Conservation (phyloP, 805 yeast species). For the Torulaspora gathmanii region DNA sequence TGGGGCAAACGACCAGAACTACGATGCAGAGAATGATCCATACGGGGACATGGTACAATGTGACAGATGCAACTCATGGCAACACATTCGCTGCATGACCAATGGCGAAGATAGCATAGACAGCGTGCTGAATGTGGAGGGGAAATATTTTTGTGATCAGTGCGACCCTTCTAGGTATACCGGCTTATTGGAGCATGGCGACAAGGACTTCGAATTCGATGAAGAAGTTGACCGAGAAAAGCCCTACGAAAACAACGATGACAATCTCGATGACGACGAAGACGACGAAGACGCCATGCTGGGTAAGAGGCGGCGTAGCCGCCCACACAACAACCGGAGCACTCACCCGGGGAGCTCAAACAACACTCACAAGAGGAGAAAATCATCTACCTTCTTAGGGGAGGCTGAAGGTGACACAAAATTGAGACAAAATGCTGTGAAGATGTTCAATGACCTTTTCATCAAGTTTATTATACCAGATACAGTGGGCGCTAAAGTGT, state of each 20-base stretch:
- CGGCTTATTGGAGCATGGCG: constrained; percentile 23
- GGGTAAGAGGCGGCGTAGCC: constrained; percentile 7
- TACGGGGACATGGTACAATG: constrained; percentile 60
- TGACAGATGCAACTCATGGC: constrained; percentile 66
- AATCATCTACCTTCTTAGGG: background rate
- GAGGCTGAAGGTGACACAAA: constrained; percentile 25
- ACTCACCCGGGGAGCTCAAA: background rate
- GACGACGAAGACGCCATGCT: constrained; percentile 14
- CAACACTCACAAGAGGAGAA: constrained; percentile 1
- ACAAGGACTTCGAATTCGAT: constrained; percentile 26
- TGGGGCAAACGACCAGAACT: constrained; percentile 54
- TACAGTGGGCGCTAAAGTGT: constrained; percentile 13
- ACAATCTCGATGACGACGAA: constrained; percentile 16
- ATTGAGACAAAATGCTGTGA: constrained; percentile 46
- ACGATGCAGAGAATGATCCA: constrained; percentile 51
- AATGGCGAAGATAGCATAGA: constrained; percentile 30
- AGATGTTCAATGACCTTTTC: constrained; percentile 48
- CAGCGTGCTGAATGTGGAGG: constrained; percentile 38
- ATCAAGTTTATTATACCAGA: constrained; percentile 36
- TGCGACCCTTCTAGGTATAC: constrained; percentile 45
- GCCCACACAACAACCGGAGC: constrained; percentile 3
- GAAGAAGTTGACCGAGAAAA: constrained; percentile 6
- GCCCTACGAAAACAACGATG: constrained; percentile 8
- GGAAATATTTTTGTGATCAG: constrained; percentile 48
- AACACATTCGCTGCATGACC: constrained; percentile 61